Evolutionary conservation across 805 yeast genomes (phyloP).

Genomic region (Starmerella lactis-condensi): DNA sequence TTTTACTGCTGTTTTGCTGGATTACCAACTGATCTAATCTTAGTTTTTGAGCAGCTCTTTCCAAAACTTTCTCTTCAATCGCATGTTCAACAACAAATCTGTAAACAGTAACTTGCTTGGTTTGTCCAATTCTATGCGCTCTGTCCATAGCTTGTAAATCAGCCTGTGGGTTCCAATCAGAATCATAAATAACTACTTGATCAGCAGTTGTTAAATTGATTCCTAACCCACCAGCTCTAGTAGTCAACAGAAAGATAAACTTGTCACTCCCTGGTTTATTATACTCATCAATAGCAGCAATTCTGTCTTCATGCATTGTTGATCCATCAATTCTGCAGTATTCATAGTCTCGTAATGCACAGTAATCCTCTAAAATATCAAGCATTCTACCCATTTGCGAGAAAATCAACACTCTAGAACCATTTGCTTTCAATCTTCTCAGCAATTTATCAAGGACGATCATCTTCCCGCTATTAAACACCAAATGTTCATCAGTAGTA

Average conservation of each 20-base stretch:
- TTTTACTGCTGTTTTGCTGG: slow-evolving; percentile 53
- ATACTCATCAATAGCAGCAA: slow-evolving; percentile 79
- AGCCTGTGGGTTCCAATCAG: slow-evolving; percentile 98
- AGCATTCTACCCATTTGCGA: slow-evolving; percentile 84
- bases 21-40: slow-evolving; percentile 86
- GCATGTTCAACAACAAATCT: slow-evolving; percentile 92
- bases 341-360: slow-evolving; percentile 62
- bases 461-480: slow-evolving; percentile 79
- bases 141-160: slow-evolving; percentile 96
- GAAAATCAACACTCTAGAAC: slow-evolving; percentile 78
- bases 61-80: slow-evolving; percentile 87
- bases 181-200: slow-evolving; percentile 70
- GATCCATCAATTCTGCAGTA: slow-evolving; percentile 91
- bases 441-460: slow-evolving; percentile 68
- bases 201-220: slow-evolving; percentile 84
- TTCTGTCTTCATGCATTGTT: slow-evolving; percentile 82
- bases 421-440: slow-evolving; percentile 51
- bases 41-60: slow-evolving; percentile 86
- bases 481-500: slow-evolving; percentile 85
- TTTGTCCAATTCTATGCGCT: slow-evolving; percentile 93
- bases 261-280: slow-evolving; percentile 64
- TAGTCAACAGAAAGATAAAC: slow-evolving; percentile 68
- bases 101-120: slow-evolving; percentile 80
- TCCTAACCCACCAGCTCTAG: slow-evolving; percentile 94
- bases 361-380: slow-evolving; percentile 84